Conservation (phyloP, 2,329 filamentous ascomycete genomes). For the Rutstroemia sp. region DNA sequence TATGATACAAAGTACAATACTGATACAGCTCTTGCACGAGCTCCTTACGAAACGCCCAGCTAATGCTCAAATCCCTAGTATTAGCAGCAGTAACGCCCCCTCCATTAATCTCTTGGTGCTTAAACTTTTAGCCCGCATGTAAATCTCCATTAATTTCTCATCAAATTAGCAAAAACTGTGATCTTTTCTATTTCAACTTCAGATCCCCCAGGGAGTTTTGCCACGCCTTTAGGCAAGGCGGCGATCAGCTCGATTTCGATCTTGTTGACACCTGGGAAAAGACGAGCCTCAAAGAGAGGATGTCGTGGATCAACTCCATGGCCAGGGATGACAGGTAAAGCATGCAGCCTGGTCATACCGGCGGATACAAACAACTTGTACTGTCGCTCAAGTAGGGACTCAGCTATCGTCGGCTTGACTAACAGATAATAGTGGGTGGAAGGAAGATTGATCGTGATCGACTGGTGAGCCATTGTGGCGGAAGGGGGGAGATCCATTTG, state of each 20-base stretch:
- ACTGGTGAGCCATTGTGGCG: slow-evolving; percentile 60
- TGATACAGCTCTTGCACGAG: background rate
- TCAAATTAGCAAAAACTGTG: slow-evolving; percentile 66
- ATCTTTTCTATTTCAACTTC: slow-evolving; percentile 73
- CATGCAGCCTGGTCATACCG: slow-evolving; percentile 52
- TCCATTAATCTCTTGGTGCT: background rate
- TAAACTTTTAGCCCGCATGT: background rate
- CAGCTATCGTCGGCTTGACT: slow-evolving; percentile 58
- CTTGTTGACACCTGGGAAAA: slow-evolving; percentile 67
- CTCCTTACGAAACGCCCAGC: background rate
- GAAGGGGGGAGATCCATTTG: slow-evolving; percentile 59
- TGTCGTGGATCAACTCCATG: slow-evolving; percentile 47
- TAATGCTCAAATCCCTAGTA: background rate
- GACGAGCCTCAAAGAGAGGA: slow-evolving; percentile 67
- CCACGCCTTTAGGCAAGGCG: slow-evolving; percentile 52
- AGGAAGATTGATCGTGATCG: slow-evolving; percentile 63
- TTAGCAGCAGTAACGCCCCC: background rate
- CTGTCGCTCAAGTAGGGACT: slow-evolving; percentile 57
- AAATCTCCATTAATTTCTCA: slow-evolving; percentile 31
- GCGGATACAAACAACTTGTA: slow-evolving; percentile 71
- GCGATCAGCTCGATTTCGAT: slow-evolving; percentile 74
- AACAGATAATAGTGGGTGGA: slow-evolving; percentile 62
- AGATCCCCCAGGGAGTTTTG: slow-evolving; percentile 47
- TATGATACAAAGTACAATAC: background rate
- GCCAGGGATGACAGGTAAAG: slow-evolving; percentile 41